Conservation (phyloP, 441 rosid genomes). For the Erysimum cheiri region DNA sequence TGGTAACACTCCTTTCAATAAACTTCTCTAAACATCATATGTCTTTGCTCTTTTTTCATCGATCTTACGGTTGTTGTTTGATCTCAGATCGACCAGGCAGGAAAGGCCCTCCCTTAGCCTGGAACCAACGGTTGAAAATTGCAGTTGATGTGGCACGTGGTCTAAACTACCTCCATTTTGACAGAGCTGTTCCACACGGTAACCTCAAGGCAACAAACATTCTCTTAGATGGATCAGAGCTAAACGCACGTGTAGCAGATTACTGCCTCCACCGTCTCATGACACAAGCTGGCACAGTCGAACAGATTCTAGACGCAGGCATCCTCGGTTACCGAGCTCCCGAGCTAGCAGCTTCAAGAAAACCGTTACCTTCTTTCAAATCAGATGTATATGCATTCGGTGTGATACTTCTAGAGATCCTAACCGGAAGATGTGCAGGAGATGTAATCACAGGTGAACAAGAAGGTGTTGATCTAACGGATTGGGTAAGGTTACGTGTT, state of each 20-base stretch:
- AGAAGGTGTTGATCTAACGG: slow-evolving; percentile 85
- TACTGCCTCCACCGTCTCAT: slow-evolving; percentile 95
- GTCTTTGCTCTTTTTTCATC: neutral
- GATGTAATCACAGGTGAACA: slow-evolving; percentile 87
- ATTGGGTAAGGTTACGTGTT: slow-evolving; percentile 80
- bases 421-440: slow-evolving; percentile 94
- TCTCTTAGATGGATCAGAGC: slow-evolving; percentile 84
- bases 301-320: slow-evolving; percentile 93
- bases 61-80: slow-evolving; percentile 25
- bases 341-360: slow-evolving; percentile 87
- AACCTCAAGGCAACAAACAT: slow-evolving; percentile 90
- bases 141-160: slow-evolving; percentile 98
- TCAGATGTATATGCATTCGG: slow-evolving; percentile 97
- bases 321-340: slow-evolving; percentile 97
- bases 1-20: slow-evolving; percentile 53
- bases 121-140: slow-evolving; percentile 90
- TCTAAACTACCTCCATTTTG: slow-evolving; percentile 97
- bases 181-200: slow-evolving; percentile 94
- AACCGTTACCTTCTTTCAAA: slow-evolving; percentile 92
- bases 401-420: slow-evolving; percentile 75
- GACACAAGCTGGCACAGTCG: slow-evolving; percentile 96
- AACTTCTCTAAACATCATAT: neutral
- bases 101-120: slow-evolving; percentile 76
- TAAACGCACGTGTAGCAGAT: slow-evolving; percentile 91
- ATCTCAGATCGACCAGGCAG: slow-evolving; percentile 92